Evolutionary conservation across 169 alveolate genomes (phyloP).

Genomic region (Neospora caninum): DNA sequence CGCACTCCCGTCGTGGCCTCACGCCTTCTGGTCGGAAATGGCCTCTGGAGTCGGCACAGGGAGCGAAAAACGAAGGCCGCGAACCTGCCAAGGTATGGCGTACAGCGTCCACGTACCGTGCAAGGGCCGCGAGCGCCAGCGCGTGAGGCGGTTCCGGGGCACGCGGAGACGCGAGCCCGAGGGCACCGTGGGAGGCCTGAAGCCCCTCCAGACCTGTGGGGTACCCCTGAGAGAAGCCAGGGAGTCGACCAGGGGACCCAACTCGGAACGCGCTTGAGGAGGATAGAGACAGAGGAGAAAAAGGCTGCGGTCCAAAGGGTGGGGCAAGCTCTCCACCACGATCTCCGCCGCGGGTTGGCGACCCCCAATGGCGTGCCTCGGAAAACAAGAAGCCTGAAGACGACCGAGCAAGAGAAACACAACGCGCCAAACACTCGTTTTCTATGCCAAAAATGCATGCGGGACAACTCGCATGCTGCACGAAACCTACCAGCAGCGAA

Average conservation of each 20-base stretch:
- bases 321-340: background rate
- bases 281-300: background rate
- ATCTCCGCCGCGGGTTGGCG: background rate
- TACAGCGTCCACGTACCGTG: background rate
- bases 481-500: too few species aligned
- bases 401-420: background rate
- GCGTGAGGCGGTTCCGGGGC: background rate
- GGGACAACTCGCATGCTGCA: too few species aligned
- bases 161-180: background rate
- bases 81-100: background rate
- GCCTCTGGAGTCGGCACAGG: background rate
- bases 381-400: background rate
- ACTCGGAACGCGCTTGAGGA: background rate
- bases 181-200: background rate
- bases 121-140: background rate
- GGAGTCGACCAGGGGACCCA: background rate
- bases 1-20: too few species aligned
- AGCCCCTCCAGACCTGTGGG: background rate
- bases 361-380: background rate
- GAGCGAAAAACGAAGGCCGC: background rate
- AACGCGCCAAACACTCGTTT: too few species aligned
- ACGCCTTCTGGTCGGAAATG: background rate
- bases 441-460: too few species aligned
- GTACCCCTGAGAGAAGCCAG: background rate
- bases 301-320: background rate